Evolutionary conservation across 345 rosid species (phyloP).

Genomic region (Geranium rotundifolium): DNA sequence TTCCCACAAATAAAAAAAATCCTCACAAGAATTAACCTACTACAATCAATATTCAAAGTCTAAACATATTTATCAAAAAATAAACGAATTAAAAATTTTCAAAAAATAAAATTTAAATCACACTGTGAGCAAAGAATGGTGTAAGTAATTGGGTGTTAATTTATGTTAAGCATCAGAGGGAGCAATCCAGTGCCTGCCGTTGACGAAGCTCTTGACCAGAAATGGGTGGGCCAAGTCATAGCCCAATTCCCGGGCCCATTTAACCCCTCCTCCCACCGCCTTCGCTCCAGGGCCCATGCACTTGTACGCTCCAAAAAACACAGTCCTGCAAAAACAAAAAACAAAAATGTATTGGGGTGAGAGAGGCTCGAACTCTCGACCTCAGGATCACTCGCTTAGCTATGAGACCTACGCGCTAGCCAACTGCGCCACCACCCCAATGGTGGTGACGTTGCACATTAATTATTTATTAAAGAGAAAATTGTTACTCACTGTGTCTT

Average conservation of each 20-base stretch:
- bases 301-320: constrained; percentile 76
- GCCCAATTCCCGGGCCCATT: constrained; percentile 85
- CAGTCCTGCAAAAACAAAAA: constrained; percentile 39
- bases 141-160: too few species aligned
- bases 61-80: too few species aligned
- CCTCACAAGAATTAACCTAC: too few species aligned
- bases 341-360: background rate
- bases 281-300: constrained; percentile 87
- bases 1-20: too few species aligned
- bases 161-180: constrained; percentile 44
- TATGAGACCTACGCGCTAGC: background rate
- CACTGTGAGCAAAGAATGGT: too few species aligned
- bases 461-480: too few species aligned
- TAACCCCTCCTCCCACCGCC: constrained; percentile 39
- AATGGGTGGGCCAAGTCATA: constrained; percentile 73
- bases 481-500: too few species aligned
- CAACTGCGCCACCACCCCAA: background rate
- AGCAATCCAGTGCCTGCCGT: constrained; percentile 88
- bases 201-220: constrained; percentile 78
- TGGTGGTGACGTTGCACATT: too few species aligned
- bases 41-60: too few species aligned
- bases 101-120: too few species aligned
- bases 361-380: background rate
- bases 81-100: too few species aligned
- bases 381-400: background rate